Evolutionary conservation across 768 basidiomycete species (phyloP).

Genomic region (Strobilomyces dryophilus): DNA sequence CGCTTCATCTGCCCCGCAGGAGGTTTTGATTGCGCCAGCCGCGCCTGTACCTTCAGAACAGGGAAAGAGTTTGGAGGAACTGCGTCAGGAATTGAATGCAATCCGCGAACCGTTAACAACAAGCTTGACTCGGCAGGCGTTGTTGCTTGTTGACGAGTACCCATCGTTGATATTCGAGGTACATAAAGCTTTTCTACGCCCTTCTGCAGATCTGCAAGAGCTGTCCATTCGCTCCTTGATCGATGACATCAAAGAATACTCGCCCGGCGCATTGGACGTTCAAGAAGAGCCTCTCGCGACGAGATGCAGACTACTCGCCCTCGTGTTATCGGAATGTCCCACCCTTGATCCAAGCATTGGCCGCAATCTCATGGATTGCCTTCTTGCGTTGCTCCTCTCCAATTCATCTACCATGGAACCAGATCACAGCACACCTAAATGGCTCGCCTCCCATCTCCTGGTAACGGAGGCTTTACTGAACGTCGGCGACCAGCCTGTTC

Average conservation of each 20-base stretch:
- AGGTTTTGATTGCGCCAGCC: constrained; percentile 9
- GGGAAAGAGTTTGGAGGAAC: constrained; percentile 54
- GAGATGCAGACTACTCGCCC: constrained; percentile 79
- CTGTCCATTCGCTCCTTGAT: constrained; percentile 69
- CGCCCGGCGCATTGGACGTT: constrained; percentile 58
- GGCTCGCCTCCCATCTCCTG: constrained; percentile 84
- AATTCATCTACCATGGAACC: constrained; percentile 46
- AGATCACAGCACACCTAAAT: constrained; percentile 65
- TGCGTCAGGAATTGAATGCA: constrained; percentile 60
- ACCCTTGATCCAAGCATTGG: constrained; percentile 53
- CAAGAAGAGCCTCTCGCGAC: constrained; percentile 77
- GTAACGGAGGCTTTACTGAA: constrained; percentile 82
- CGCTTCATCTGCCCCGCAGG: constrained; percentile 11
- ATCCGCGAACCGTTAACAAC: constrained; percentile 63
- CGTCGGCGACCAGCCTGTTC: constrained; percentile 65
- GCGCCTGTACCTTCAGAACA: constrained; percentile 13
- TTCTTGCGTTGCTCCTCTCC: constrained; percentile 64
- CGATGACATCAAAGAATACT: constrained; percentile 70
- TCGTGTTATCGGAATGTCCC: constrained; percentile 74
- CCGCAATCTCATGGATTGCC: constrained; percentile 60
- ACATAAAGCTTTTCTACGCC: constrained; percentile 72
- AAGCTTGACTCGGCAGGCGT: constrained; percentile 61
- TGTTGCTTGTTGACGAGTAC: constrained; percentile 82
- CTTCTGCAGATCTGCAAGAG: constrained; percentile 52
- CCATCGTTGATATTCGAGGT: constrained; percentile 88